Conservation (phyloP, 2,329 filamentous ascomycete species). For the Corynespora cassiicola region DNA sequence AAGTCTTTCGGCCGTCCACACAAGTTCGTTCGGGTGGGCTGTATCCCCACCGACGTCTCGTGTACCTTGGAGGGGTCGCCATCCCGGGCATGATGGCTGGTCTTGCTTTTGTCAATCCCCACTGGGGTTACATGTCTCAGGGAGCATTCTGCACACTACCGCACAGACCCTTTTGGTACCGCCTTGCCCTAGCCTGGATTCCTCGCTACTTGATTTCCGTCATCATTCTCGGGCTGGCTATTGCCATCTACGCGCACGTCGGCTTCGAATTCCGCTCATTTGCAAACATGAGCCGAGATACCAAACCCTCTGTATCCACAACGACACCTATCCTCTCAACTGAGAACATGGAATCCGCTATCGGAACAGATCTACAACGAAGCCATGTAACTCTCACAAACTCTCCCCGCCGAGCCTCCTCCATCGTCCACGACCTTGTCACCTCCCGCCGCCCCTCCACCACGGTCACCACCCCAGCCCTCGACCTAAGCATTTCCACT, state of each 20-base stretch:
- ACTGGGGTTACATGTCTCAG: slow-evolving; percentile 64
- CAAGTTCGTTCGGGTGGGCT: slow-evolving; percentile 65
- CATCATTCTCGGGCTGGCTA: slow-evolving; percentile 69
- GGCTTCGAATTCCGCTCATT: slow-evolving; percentile 48
- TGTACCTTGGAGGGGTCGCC: slow-evolving; percentile 64
- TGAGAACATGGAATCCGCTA: slow-evolving; percentile 6
- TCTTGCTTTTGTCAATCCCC: slow-evolving; percentile 67
- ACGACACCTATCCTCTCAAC: slow-evolving; percentile 8
- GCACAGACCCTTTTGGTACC: slow-evolving; percentile 71
- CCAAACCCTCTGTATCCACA: slow-evolving; percentile 16
- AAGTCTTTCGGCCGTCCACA: slow-evolving; percentile 67
- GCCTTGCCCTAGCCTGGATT: slow-evolving; percentile 73
- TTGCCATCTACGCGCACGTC: slow-evolving; percentile 75
- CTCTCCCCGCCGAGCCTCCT: slow-evolving; percentile 14
- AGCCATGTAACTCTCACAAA: too few species aligned
- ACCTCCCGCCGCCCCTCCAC: slow-evolving; percentile 9
- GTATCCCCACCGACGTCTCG: slow-evolving; percentile 68
- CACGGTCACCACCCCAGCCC: slow-evolving; percentile 3
- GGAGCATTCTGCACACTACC: slow-evolving; percentile 76
- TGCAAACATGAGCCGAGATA: slow-evolving; percentile 24
- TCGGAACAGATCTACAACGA: slow-evolving; percentile 7
- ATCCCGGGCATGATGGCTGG: slow-evolving; percentile 67
- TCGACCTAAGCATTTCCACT: not conserved
- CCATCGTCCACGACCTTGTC: slow-evolving; percentile 18
- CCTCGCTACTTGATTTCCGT: slow-evolving; percentile 74